Evolutionary conservation across 106 monocot genomes (phyloP), one percentile per base, ranked within the genome.

Genomic region (Triglochin maritima): DNA sequence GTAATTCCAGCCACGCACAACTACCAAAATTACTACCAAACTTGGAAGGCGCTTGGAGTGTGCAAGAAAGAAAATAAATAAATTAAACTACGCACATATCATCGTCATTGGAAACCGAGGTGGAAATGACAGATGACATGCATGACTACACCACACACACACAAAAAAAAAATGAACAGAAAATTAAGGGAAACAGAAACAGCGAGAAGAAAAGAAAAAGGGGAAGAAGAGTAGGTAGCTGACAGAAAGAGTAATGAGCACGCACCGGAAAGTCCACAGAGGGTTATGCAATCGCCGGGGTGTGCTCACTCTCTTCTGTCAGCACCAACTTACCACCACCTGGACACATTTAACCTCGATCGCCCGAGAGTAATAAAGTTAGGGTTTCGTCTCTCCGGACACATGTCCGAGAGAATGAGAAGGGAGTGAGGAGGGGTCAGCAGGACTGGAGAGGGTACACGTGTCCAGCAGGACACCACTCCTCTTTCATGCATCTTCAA

Each of bases 231-330:
- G 47, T n/a, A 6, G 52, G 9, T 42, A 66, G 66, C 66, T 53
- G 66, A 66, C 66, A 66, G 66, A 52, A 52, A 66, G 66, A 66
- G 50, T 52, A 52, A 43, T 66, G 66, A 66, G 51, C 66, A 66
- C 66, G 9, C 66, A 29, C 17, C 66, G 13, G 53, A 52, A 53
- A 66, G 52, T 53, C 53, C 66, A 53, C 53, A 66, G 52, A 16
- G 12, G 66, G 42, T 44, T 66, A 42, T 66, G 66, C 50, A 66
- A 66, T 66, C 7, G 66, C 52, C 50, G 66, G 51, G 44, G 66
- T 66, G 66, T 66, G 66, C 66, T 52, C 66, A 66, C 66, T 66
- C 66, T 66, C 66, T 66, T 66, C 66, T 66, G 66, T 66, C 66
- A 66, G 66, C 52, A 66, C 5, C 51, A n/a, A 11, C 29, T 52